Percentiles rank a stretch among this genome's conserved stretches.
These are phyloP conservation scores for Penicillium samsonianum DNA, from an alignment of 495 filamentous ascomycete genomes.

Conservation along the genomic window DNA sequence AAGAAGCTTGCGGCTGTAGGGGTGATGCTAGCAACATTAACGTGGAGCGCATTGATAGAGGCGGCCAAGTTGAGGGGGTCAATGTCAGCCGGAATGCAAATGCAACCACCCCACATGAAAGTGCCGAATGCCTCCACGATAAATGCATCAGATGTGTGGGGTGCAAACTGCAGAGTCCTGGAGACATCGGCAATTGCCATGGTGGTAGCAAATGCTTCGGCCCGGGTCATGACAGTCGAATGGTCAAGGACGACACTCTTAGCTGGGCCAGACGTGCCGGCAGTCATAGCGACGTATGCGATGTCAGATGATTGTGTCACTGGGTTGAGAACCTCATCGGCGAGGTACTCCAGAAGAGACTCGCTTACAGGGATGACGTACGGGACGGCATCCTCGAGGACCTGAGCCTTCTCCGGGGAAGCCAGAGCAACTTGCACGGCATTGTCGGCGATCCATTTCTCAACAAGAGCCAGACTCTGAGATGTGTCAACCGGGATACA, in stretches of 20 bases:
- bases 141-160: conserved; percentile 46
- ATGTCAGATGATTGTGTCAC: conserved; percentile 29
- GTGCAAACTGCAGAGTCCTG: conserved; percentile 60
- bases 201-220: conserved; percentile 47
- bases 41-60: conserved; percentile 38
- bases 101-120: conserved; percentile 44
- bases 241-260: conserved; percentile 44
- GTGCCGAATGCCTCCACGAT: conserved; percentile 43
- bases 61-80: conserved; percentile 27
- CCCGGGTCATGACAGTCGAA: conserved; percentile 45
- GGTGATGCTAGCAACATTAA: conserved; percentile 40
- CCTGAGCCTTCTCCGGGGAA: conserved; percentile 39
- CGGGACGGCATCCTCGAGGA: conserved; percentile 39
- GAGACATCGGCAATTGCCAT: conserved; percentile 49
- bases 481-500: conserved; percentile 42
- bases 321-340: conserved; percentile 17
- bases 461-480: conserved; percentile 28
- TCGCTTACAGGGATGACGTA: conserved; percentile 44
- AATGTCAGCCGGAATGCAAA: conserved; percentile 45
- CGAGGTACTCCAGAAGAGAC: conserved; percentile 41
- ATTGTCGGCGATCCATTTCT: conserved; percentile 43
- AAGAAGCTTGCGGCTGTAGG: conserved; percentile 52
- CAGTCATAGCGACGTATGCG: conserved; percentile 59
- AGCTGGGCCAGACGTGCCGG: conserved; percentile 42
- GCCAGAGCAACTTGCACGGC: conserved; percentile 45